Base-by-base conservation (phyloP, 495 filamentous ascomycete species). In the Penicillium arizonense region DNA sequence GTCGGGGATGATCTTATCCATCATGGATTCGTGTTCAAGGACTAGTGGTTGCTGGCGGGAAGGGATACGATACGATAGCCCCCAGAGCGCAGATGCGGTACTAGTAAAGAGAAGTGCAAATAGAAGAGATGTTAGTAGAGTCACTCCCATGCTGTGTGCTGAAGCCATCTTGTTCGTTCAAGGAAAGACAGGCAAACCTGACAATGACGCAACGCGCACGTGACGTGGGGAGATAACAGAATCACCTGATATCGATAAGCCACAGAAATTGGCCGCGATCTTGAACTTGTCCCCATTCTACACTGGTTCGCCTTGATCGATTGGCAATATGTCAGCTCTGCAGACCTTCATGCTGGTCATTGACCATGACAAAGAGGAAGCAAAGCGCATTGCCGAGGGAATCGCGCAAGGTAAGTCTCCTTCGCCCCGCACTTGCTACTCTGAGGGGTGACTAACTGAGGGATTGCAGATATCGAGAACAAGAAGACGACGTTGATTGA, bases 311-410 rank as follows among this genome's bases (percentile, higher is more conserved):
- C 38, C 36, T 38, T 52, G 46, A 63, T 56, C 44, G 18, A 63
- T 62, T 51, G 59, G 48, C 58, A 77, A 55, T 44, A 77, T 87
- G 83, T 85, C 82, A 59, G 82, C 82, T 57, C 70, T 85, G 53
- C 79, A 84, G 72, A 75, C 75, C 8, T 89, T 84, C 58, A 76
- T 89, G 71, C 75, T 88, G 59, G 81, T 81, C 53, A 76, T 82
- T 38, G 83, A 86, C 58, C 80, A 78, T 55, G 75, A 87, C 62
- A 84, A 82, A 57, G 63, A 78, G 37, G 83, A 83, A 65, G 84
- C 86, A 12, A 66, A 67, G 44, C 53, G 66, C 47, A 85, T 86
- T 66, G 85, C 86, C 13, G 65, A 74, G 41, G 67, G 76, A 52
- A 78, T 80, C 43, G 84, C 86, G 35, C 74, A 76, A 66, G 77